A percentile compares a stretch with the other conserved stretches of the same genome.
These are phyloP conservation scores for Lupinus albus DNA, from an alignment of 306 rosid species.

Conservation along the genomic window DNA sequence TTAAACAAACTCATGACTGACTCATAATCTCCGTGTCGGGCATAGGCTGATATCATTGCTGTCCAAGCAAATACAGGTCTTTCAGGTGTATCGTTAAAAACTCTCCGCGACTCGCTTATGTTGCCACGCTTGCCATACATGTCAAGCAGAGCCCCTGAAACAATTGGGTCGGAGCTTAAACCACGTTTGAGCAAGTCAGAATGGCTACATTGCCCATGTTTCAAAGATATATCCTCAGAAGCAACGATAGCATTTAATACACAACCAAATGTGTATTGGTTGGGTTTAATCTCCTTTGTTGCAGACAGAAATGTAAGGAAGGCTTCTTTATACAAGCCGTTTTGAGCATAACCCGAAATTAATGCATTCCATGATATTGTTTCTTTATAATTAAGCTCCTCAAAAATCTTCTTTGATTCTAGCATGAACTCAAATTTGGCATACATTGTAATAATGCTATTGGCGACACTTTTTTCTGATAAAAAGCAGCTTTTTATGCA, in stretches of 20 bases:
- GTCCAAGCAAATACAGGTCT: slow-evolving; percentile 76
- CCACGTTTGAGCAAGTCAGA: slow-evolving; percentile 69
- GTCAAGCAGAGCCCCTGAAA: slow-evolving; percentile 77
- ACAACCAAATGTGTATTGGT: slow-evolving; percentile 82
- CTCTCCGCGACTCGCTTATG: slow-evolving; percentile 65
- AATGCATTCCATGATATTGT: slow-evolving; percentile 84
- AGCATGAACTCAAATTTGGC: slow-evolving; percentile 67
- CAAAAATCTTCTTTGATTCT: slow-evolving; percentile 69
- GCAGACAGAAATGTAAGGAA: slow-evolving; percentile 61
- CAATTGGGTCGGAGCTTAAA: slow-evolving; percentile 54
- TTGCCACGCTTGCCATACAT: slow-evolving; percentile 90
- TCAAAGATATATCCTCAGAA: slow-evolving; percentile 67
- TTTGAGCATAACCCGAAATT: slow-evolving; percentile 87
- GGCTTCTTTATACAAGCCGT: slow-evolving; percentile 61
- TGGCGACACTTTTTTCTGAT: slow-evolving; percentile 57
- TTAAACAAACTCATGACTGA: slow-evolving; percentile 61
- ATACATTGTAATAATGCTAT: slow-evolving; percentile 88
- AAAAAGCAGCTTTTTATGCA: slow-evolving; percentile 62
- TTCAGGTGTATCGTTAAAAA: slow-evolving; percentile 60
- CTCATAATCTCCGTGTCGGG: slow-evolving; percentile 71
- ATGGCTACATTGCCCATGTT: slow-evolving; percentile 76
- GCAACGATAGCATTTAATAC: slow-evolving; percentile 77
- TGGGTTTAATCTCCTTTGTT: slow-evolving; percentile 61
- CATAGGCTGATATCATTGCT: slow-evolving; percentile 72
- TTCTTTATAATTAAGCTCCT: slow-evolving; percentile 65